Evolutionary conservation across 23 red algal species (phyloP).

Genomic region (Gracilaria domingensis): DNA sequence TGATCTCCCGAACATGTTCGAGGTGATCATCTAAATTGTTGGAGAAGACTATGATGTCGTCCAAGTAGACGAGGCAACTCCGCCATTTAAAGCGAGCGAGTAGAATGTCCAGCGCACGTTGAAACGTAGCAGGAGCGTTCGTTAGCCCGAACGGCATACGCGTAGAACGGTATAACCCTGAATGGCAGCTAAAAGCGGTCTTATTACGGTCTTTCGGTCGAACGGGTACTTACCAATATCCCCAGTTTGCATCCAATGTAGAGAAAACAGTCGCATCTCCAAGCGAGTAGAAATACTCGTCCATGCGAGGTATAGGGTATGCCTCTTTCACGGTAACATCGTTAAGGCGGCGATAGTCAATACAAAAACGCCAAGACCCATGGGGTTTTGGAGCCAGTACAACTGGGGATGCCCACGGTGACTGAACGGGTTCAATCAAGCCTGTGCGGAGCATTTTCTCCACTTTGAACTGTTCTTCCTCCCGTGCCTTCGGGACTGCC

Average conservation of each 20-base stretch:
- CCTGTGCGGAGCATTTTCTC: too few relatives aligned
- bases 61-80: constrained; percentile 18
- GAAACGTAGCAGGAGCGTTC: constrained; percentile 43
- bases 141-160: constrained; percentile 23
- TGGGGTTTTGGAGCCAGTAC: not conserved
- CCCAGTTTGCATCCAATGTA: constrained; percentile 4
- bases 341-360: not conserved
- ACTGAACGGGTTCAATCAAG: too few relatives aligned
- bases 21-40: constrained; percentile 19
- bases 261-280: constrained; percentile 21
- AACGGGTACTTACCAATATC: constrained; percentile 29
- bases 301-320: constrained; percentile 19
- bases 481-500: too few relatives aligned
- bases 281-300: constrained; percentile 30
- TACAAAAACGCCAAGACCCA: not conserved
- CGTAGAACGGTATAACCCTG: not conserved
- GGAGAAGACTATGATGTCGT: constrained; percentile 37
- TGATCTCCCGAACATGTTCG: not conserved
- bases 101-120: constrained; percentile 10
- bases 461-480: too few relatives aligned
- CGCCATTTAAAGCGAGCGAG: constrained; percentile 2
- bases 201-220: not conserved
- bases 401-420: not conserved
- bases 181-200: constrained; percentile 27
- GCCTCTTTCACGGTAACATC: not conserved